These are phyloP conservation scores for Fragaria iinumae DNA, from an alignment of 306 rosid species.

Conservation along the genomic window DNA sequence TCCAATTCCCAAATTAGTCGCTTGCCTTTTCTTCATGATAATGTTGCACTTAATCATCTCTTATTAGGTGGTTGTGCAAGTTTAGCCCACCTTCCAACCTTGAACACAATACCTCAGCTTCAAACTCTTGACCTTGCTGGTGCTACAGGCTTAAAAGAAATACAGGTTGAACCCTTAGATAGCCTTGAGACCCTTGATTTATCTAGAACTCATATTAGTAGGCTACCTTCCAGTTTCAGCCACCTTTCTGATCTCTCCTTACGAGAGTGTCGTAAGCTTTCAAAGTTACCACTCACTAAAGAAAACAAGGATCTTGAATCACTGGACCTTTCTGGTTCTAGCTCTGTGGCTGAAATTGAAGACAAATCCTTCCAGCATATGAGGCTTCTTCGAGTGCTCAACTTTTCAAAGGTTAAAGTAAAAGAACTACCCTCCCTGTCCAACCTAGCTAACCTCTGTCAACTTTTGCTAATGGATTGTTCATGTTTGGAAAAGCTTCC, in stretches of 20 bases:
- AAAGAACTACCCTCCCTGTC: conserved; percentile 25
- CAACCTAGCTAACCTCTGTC: conserved; percentile 16
- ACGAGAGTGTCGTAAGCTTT: conserved; percentile 10
- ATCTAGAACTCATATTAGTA: conserved; percentile 17
- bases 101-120: conserved; percentile 12
- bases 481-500: neutral
- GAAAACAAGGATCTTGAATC: conserved; percentile 21
- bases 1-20: conserved; percentile 25
- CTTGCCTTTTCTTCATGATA: conserved; percentile 26
- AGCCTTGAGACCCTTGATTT: conserved; percentile 33
- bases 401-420: conserved; percentile 28
- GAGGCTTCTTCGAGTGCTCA: conserved; percentile 26
- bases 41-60: conserved; percentile 19
- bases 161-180: conserved; percentile 14
- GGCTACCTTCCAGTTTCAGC: conserved; percentile 18
- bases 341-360: conserved; percentile 15
- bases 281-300: conserved; percentile 1
- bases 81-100: conserved; percentile 17
- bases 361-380: conserved; percentile 9
- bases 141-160: conserved; percentile 18
- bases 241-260: conserved; percentile 17
- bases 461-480: conserved; percentile 26
- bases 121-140: conserved; percentile 35
- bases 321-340: conserved; percentile 27
- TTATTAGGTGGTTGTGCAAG: conserved; percentile 13